Base-by-base conservation (phyloP, 805 yeast species). In the Kuraishia cidri region DNA sequence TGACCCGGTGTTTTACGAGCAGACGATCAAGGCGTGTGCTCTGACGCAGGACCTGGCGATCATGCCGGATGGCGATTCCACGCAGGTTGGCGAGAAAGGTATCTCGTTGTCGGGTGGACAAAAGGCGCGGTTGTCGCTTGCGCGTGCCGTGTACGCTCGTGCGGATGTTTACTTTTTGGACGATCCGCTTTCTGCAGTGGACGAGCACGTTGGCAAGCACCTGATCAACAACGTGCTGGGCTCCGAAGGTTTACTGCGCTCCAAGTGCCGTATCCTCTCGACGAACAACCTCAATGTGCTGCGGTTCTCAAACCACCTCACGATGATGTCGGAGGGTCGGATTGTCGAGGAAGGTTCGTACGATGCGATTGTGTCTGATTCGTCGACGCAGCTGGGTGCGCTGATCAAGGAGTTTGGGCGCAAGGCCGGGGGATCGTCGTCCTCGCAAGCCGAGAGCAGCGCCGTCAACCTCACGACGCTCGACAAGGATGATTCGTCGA, bases 41-140 rank as follows among this genome's bases (percentile, higher is more conserved):
- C 66, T 88, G 45, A 62, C 67, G 15, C 75, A 75, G 20, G 97
- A 88, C 58, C 64, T 88, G 43, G 69, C 69, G 16, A 74, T 78
- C 24, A 66, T 88, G 36, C 84, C 94, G 2, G 78, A 82, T 44
- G 94, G 95, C 34, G 97, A 88, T 52, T 63, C 65, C 33, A 88
- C 97, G 5, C 77, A 81, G 47, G 96, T 88, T 37, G 97, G 97
- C 43, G 97, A 88, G 59, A 84, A 88, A 56, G 97, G 97, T 44
- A 86, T 88, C 33, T 83, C 95, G 8, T 66, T 88, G 28, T 82
- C 94, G 30, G 97, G 97, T 32, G 97, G 97, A 32, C 97, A 88
- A 57, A 88, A 88, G 63, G 96, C 97, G 1, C 77, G 97, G 56
- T 67, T 88, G 24, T 77, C 94, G 1, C 68, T 88, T 32, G 97